Base-by-base conservation (phyloP, 2,329 filamentous ascomycete genomes). In the Cordyceps cateniannulata region DNA sequence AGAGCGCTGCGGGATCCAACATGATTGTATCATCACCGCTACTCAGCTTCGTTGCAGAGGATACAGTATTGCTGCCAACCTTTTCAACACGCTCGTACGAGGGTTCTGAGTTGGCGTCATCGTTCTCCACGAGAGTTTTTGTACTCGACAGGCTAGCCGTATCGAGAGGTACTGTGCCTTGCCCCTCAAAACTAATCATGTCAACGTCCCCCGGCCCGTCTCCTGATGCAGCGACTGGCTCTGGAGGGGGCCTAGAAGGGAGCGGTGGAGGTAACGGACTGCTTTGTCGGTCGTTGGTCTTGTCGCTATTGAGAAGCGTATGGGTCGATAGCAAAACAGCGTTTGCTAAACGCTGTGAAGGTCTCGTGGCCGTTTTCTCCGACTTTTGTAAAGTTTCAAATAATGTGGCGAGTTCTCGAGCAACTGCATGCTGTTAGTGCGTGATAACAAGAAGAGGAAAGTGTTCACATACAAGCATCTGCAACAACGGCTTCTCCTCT, bases 261-360 rank as follows among this genome's bases (percentile, higher is more conserved):
- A 85, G 70, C 3, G 81, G 81, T 0, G 81, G 82, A 2, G 79
- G 77, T 16, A 70, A 65, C 3, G 67, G 38, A 5, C 65, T 64
- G 6, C 62, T 50, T 14, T 66, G 58, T 7, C 66, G 40, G 52
- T 73, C 71, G 4, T 65, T 53, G 12, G 67, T 50, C 57, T 67
- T 65, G 59, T 73, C 73, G 27, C 70, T 69, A 25, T 70, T 70
- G 5, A 76, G 68, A 5, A 76, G 67, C 1, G 73, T 73, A 47
- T 73, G 72, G 0, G 77, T 80, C 3, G 79, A 79, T 1, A 90
- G 84, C 24, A 96, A 79, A 1, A 92, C 92, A 44, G 93, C 83
- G 54, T 91, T 87, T 27, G 92, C 92, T 38, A 97, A 81, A 65
- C 91, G 85, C 66, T 89, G 87, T 3, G 87, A 86, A 1, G 92